These are phyloP conservation scores for Lentinus brumalis DNA, from an alignment of 768 basidiomycete species.

Conservation along the genomic window DNA sequence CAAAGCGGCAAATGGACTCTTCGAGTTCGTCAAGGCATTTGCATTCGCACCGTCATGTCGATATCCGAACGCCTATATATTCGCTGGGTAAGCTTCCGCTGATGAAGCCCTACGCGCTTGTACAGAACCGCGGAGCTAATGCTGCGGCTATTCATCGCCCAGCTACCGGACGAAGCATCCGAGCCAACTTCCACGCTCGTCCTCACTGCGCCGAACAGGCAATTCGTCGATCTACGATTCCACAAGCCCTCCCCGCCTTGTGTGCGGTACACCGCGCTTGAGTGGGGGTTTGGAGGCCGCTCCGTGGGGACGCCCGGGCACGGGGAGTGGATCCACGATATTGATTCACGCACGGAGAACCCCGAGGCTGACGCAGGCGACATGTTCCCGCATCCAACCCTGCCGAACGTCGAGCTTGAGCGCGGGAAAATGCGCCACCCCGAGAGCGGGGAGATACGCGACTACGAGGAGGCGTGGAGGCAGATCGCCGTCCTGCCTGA, in stretches of 20 bases:
- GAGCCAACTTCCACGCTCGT: conserved; percentile 21
- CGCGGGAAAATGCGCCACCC: conserved; percentile 16
- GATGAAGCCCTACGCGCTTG: not conserved
- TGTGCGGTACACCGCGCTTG: not conserved
- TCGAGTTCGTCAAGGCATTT: not conserved
- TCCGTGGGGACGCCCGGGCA: conserved; percentile 14
- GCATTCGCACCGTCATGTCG: conserved; percentile 6
- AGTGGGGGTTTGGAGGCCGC: conserved; percentile 16
- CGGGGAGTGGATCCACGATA: conserved; percentile 20
- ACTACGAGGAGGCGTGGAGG: conserved; percentile 23
- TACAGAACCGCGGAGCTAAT: not conserved
- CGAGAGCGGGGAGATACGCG: conserved; percentile 6
- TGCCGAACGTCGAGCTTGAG: conserved; percentile 14
- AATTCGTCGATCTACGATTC: conserved; percentile 21
- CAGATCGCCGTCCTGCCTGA: not conserved
- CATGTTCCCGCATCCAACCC: conserved; percentile 14
- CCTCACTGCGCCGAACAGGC: conserved; percentile 15
- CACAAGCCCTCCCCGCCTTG: not conserved
- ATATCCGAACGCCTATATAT: conserved; percentile 17
- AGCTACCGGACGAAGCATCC: conserved; percentile 15
- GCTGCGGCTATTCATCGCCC: not conserved
- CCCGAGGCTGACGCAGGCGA: conserved; percentile 17
- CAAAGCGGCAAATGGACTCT: no score
- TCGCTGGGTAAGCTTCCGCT: conserved; percentile 9
- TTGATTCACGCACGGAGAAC: conserved; percentile 16